phyloP scores from a whole-genome alignment of 345 rosid genomes.

The Gossypium longicalyx region DNA sequence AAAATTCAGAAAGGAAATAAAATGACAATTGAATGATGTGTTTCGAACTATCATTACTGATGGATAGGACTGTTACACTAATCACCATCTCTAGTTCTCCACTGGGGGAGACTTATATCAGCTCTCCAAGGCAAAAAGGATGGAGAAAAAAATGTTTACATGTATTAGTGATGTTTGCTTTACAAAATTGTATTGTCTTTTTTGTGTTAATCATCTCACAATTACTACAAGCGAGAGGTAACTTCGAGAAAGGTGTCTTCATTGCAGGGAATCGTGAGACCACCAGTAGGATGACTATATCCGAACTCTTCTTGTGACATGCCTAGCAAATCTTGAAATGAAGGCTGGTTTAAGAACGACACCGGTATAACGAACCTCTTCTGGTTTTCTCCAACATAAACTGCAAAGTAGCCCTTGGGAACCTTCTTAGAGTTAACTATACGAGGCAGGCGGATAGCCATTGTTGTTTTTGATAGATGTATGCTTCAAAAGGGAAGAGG shows the following conservation, averaged over 20 bases:
- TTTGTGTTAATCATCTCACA: neutral
- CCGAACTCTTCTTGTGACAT: slow-evolving; percentile 41
- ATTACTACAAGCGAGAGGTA: neutral
- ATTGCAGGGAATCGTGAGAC: slow-evolving; percentile 34
- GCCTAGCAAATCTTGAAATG: slow-evolving; percentile 15
- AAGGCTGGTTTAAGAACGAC: slow-evolving; percentile 24
- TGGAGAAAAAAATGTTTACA: slow-evolving; percentile 10
- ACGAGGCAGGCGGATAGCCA: no score
- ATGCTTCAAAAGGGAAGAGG: neutral
- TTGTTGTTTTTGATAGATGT: no score
- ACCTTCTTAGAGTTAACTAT: no score
- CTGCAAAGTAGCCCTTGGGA: no score
- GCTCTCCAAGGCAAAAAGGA: slow-evolving; percentile 4
- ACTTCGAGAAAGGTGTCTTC: slow-evolving; percentile 26
- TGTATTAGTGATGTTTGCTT: neutral
- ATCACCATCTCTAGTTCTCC: neutral
- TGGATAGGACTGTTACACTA: neutral
- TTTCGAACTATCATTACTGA: neutral
- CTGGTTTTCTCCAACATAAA: slow-evolving; percentile 25
- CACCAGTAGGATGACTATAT: slow-evolving; percentile 37
- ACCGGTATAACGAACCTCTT: slow-evolving; percentile 37
- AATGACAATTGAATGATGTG: neutral
- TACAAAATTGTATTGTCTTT: slow-evolving; percentile 10
- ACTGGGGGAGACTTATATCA: neutral
- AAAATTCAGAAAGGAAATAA: neutral